Evolutionary conservation across 2,329 filamentous ascomycete species (phyloP), one percentile per base, ranked within the genome.

Genomic region (Stagonosporopsis cucurbitacearum): DNA sequence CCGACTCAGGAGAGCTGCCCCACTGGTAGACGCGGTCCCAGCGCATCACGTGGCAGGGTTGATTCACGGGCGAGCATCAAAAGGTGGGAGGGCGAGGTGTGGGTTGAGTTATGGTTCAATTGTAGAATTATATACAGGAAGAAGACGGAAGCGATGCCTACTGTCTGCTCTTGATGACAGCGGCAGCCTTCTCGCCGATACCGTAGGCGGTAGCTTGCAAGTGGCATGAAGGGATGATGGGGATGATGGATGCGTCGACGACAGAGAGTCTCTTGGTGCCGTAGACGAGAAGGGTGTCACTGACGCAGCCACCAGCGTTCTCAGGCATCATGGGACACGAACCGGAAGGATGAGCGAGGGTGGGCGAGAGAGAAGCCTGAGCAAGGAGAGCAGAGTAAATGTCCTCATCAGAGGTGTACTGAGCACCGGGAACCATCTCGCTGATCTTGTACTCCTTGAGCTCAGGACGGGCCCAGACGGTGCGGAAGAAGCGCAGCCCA

Each of bases 181-280:
- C 71, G 12, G 70, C 69, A 41, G 70, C 72, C 63, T 71, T 74
- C 65, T 73, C 72, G 13, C 63, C 70, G 45, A 74, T 60, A 20
- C 62, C 71, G 50, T 74, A 74, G 49, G 68, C 64, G 20, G 68
- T 71, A 22, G 70, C 66, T 52, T 71, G 69, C n/a, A 69, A 54
- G 61, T 69, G 66, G 47, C 59, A 62, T 11, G 62, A 64, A 11
- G 69, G 68, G 28, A 71, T 70, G 28, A 73, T 63, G 0, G 71
- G 70, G 17, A 74, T 65, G 8, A 74, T 69, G 1, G 60, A 66
- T n/a, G 69, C 70, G 63, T 73, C 71, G 4, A 73, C 62, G 25
- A 74, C 43, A 9, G 66, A 66, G 13, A 74, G 50, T 9, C 59
- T 58, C 47, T 64, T 50, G 1, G 62, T 65, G 20, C 73, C 73